Evolutionary conservation across 495 filamentous ascomycete species (phyloP), one percentile per base, ranked within the genome.

Genomic region (Penicillium atrosanguineum): DNA sequence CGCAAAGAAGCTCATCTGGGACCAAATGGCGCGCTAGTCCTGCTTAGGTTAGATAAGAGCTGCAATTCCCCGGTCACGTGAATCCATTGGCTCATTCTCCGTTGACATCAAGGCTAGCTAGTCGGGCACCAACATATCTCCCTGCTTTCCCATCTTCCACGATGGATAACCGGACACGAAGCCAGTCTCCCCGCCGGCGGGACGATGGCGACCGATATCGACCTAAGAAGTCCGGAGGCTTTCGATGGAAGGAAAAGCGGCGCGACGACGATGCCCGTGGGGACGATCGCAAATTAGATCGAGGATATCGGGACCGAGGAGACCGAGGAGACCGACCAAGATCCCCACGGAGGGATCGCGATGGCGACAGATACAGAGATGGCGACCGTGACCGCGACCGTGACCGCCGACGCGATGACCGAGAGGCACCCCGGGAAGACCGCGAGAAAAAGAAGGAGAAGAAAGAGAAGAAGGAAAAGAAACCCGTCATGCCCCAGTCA

Each of bases 181-280:
- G 69, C 56, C 65, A 69, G 44, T 75, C 66, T 14, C 72, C 71
- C 11, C 40, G 53, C n/a, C 59, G 60, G 49, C 58, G 63, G 37
- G 56, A 60, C 12, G 53, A 59, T 16, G 43, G 50, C n/a, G 69
- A 68, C 41, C 52, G 63, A 56, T 56, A 65, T 25, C 60, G 64
- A 28, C 65, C 70, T 6, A 65, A 58, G 49, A 64, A 70, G 48
- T 57, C 66, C 14, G 71, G 79, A 31, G 83, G 84, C 0, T 86
- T 87, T 66, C 78, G 74, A 44, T 88, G 84, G 83, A 88, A 88
- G 60, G 82, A 85, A 34, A 86, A 85, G 65, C 72, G 78, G 50
- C 73, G 73, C 25, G 69, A 75, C 53, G 73, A 77, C 34, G 63
- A 79, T 44, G 28, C 70, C 75, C 60, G 69, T 59, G 62, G 63